Conservation (phyloP, 2,329 filamentous ascomycete genomes). For the Colletotrichum sp. region DNA sequence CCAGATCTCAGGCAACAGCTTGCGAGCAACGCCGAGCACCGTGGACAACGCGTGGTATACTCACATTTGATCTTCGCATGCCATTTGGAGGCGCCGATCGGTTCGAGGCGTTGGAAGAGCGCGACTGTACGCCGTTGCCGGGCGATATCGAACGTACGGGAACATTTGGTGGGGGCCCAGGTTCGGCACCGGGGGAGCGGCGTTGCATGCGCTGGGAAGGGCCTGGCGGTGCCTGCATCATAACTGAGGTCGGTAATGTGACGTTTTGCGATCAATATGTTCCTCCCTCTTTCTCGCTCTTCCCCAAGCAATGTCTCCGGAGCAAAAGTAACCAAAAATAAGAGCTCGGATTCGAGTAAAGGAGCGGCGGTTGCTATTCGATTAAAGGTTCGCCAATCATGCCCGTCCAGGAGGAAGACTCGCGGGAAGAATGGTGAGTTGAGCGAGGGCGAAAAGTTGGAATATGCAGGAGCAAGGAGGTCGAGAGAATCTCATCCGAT, state of each 20-base stretch:
- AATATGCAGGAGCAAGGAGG: background rate
- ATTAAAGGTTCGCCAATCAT: background rate
- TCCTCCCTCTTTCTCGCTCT: constrained; percentile 2
- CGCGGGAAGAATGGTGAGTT: background rate
- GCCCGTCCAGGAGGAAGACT: background rate
- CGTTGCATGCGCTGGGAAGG: constrained; percentile 63
- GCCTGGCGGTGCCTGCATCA: constrained; percentile 57
- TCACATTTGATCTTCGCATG: constrained; percentile 62
- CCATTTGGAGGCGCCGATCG: constrained; percentile 55
- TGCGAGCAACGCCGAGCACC: background rate
- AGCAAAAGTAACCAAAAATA: background rate
- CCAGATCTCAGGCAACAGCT: background rate
- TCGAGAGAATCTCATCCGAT: background rate
- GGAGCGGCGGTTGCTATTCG: background rate
- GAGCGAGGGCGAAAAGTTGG: background rate
- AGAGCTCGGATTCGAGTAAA: background rate
- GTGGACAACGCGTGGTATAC: constrained; percentile 33
- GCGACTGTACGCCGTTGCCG: constrained; percentile 59
- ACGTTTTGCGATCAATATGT: background rate
- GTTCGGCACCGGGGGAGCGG: constrained; percentile 67
- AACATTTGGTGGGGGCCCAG: constrained; percentile 61
- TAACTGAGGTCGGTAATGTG: background rate
- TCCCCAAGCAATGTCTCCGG: background rate
- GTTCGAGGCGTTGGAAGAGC: constrained; percentile 69
- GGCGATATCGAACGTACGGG: constrained; percentile 66